These are phyloP conservation scores for Saccharomyces mikatae DNA, from an alignment of 805 yeast genomes.

Conservation along the genomic window DNA sequence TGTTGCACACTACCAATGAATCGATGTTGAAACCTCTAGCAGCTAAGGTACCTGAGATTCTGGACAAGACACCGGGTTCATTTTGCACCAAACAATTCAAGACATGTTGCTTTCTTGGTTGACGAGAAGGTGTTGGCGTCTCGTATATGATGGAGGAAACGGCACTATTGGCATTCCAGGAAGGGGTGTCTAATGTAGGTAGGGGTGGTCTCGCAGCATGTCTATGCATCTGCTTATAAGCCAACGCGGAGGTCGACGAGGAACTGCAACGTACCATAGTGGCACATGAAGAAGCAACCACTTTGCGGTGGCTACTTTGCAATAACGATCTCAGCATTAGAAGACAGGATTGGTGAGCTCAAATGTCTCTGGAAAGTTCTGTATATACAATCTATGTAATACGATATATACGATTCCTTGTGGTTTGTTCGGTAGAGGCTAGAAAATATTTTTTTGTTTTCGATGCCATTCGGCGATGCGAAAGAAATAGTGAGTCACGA, in stretches of 20 bases:
- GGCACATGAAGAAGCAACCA: constrained; percentile 1
- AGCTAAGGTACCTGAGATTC: constrained; percentile 90
- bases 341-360: not conserved
- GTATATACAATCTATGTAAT: not conserved
- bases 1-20: constrained; percentile 91
- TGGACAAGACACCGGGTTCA: constrained; percentile 94
- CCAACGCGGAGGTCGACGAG: constrained; percentile 86
- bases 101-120: constrained; percentile 76
- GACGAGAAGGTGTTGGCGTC: constrained; percentile 51
- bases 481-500: constrained; percentile 24
- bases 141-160: constrained; percentile 93
- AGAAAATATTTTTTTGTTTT: not conserved
- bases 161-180: constrained; percentile 94
- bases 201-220: constrained; percentile 81
- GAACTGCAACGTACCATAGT: constrained; percentile 23
- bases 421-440: not conserved
- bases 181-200: constrained; percentile 88
- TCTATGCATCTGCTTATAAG: constrained; percentile 86
- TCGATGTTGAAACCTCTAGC: constrained; percentile 98
- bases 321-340: constrained; percentile 12
- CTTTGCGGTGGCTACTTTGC: constrained; percentile 8
- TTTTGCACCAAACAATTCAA: constrained; percentile 95
- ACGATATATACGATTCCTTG: not conserved
- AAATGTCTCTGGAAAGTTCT: not conserved
- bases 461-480: not conserved